phyloP scores from a whole-genome alignment of 805 yeast species.

The Jamesozyma lodderae region DNA sequence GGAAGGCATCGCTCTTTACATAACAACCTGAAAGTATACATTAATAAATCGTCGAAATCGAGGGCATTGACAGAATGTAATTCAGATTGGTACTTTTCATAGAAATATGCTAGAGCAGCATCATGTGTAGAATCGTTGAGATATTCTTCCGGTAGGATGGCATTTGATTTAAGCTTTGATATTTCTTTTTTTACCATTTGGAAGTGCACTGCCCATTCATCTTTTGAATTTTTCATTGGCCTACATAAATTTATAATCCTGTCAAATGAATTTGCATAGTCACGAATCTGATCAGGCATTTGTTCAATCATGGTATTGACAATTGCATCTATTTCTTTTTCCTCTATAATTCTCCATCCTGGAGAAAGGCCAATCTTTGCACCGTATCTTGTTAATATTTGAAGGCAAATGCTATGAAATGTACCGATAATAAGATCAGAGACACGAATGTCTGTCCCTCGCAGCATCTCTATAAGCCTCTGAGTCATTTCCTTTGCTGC shows the following conservation, averaged over 20 bases:
- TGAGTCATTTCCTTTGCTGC: conserved; percentile 83
- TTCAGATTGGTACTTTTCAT: conserved; percentile 43
- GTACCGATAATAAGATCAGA: conserved; percentile 67
- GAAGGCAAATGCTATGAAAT: conserved; percentile 74
- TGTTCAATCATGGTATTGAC: conserved; percentile 31
- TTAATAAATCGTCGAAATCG: conserved; percentile 80
- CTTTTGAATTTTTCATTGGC: conserved; percentile 8
- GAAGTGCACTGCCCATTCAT: conserved; percentile 34
- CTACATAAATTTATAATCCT: conserved; percentile 25
- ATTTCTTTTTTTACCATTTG: conserved; percentile 38
- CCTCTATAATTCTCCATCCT: conserved; percentile 51
- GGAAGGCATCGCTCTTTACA: conserved; percentile 35
- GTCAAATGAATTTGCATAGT: conserved; percentile 23
- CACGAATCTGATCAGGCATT: conserved; percentile 28
- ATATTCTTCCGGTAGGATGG: conserved; percentile 38
- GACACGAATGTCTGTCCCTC: conserved; percentile 27
- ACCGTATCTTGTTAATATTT: conserved; percentile 51
- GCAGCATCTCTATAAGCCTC: conserved; percentile 39
- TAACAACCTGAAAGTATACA: conserved; percentile 46
- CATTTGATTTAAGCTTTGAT: conserved; percentile 49
- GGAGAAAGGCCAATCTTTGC: conserved; percentile 34
- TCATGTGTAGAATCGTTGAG: conserved; percentile 19
- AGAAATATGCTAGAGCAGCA: conserved; percentile 34
- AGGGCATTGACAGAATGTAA: conserved; percentile 38
- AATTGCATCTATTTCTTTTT: conserved; percentile 42